Conservation (phyloP, 2,329 filamentous ascomycete genomes). For the Penicillium olsonii region DNA sequence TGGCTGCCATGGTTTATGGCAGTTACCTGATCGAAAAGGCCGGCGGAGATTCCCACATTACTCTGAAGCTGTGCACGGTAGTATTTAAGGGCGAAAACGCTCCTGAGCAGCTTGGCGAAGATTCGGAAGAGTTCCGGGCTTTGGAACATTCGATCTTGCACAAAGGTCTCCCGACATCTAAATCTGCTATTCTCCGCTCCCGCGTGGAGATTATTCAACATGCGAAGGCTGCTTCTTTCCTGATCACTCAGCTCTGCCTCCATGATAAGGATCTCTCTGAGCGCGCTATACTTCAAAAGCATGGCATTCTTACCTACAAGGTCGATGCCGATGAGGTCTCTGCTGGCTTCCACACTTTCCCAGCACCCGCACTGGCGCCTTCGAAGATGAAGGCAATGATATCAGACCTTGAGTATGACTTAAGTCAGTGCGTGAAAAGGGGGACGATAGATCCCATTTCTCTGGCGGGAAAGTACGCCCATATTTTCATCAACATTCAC, state of each 20-base stretch:
- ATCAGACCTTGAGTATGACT: slow-evolving; percentile 5
- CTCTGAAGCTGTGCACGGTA: slow-evolving; percentile 8
- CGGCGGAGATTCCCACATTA: neutral
- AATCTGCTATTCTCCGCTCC: neutral
- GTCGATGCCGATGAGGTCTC: neutral
- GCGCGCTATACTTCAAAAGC: slow-evolving; percentile 3
- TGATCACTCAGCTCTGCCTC: slow-evolving; percentile 1
- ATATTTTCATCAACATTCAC: slow-evolving; percentile 9
- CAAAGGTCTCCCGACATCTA: neutral
- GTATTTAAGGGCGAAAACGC: too few species aligned
- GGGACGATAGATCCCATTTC: slow-evolving; percentile 3
- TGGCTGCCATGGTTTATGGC: slow-evolving; percentile 9
- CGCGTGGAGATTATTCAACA: slow-evolving; percentile 5
- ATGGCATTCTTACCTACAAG: slow-evolving; percentile 1
- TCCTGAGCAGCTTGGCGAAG: too few species aligned
- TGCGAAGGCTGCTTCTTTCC: slow-evolving; percentile 1
- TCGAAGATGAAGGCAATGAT: slow-evolving; percentile 8
- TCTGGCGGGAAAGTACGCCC: slow-evolving; percentile 6
- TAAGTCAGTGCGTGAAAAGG: neutral
- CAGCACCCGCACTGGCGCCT: slow-evolving; percentile 1
- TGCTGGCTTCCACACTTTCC: slow-evolving; percentile 3
- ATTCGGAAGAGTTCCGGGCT: neutral
- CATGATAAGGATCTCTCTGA: slow-evolving; percentile 3
- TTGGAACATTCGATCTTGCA: too few species aligned
- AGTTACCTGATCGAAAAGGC: slow-evolving; percentile 11